Evolutionary conservation across 2,329 filamentous ascomycete genomes (phyloP).

Genomic region (Penicillium frequentans): DNA sequence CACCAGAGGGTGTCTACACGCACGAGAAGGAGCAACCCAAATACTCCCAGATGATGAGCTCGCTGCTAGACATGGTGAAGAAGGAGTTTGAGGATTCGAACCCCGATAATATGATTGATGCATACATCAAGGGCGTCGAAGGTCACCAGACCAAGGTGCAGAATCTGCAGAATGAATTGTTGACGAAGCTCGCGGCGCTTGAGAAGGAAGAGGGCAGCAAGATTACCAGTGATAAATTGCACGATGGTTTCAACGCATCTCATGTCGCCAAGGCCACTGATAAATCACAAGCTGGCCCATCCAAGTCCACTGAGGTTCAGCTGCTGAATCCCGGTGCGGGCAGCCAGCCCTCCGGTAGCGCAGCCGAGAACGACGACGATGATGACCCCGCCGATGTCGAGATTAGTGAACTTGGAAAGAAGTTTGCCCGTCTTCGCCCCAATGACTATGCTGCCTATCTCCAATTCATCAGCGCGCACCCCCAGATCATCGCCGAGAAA

Average conservation of each 20-base stretch:
- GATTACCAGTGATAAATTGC: constrained; percentile 89
- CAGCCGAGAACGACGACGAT: constrained; percentile 54
- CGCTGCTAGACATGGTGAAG: constrained; percentile 91
- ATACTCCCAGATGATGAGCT: constrained; percentile 98
- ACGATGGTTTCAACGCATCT: constrained; percentile 88
- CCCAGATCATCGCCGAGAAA: constrained; percentile 74
- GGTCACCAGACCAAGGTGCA: constrained; percentile 76
- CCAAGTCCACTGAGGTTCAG: constrained; percentile 53
- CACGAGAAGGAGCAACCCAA: constrained; percentile 73
- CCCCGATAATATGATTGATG: constrained; percentile 67
- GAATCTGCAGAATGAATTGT: constrained; percentile 72
- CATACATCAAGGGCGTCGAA: constrained; percentile 76
- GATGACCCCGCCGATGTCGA: constrained; percentile 72
- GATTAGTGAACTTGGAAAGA: constrained; percentile 73
- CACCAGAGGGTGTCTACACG: constrained; percentile 76
- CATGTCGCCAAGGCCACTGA: constrained; percentile 66
- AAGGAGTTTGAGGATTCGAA: constrained; percentile 73
- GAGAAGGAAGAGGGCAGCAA: constrained; percentile 83
- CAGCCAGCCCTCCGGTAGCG: constrained; percentile 47
- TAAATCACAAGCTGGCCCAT: constrained; percentile 34
- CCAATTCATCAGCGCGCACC: constrained; percentile 76
- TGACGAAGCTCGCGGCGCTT: constrained; percentile 72
- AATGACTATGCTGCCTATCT: constrained; percentile 73
- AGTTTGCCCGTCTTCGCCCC: constrained; percentile 76
- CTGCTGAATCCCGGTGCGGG: constrained; percentile 68